Percentiles rank a stretch among this genome's conserved stretches.
These are phyloP conservation scores for Cadophora sp. DNA, from an alignment of 2,329 filamentous ascomycete species.

Conservation along the genomic window DNA sequence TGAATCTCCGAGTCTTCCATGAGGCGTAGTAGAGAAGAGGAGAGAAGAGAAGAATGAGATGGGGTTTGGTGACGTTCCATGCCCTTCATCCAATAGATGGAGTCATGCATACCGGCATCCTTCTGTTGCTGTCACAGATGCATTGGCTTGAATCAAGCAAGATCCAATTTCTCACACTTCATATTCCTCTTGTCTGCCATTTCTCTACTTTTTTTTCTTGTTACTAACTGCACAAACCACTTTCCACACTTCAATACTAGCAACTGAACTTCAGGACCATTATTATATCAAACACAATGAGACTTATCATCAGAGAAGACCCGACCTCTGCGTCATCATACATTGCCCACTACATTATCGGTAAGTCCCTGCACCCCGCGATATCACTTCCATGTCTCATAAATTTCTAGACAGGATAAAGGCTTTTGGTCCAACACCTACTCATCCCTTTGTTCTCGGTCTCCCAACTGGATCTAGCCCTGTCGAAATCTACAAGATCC, in stretches of 20 bases:
- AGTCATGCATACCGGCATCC: conserved; percentile 17
- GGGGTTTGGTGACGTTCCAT: conserved; percentile 32
- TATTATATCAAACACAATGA: conserved; percentile 57
- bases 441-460: conserved; percentile 81
- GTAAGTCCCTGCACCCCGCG: conserved; percentile 48
- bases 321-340: conserved; percentile 72
- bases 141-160: conserved; percentile 20
- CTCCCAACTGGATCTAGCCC: conserved; percentile 85
- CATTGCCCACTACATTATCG: conserved; percentile 82
- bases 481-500: conserved; percentile 76
- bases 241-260: background rate
- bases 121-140: conserved; percentile 17
- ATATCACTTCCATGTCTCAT: conserved; percentile 17
- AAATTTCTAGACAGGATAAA: conserved; percentile 71
- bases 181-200: conserved; percentile 12
- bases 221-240: background rate
- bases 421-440: conserved; percentile 73
- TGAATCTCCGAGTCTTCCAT: conserved; percentile 19
- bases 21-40: conserved; percentile 15
- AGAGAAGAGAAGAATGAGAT: conserved; percentile 18
- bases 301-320: conserved; percentile 82
- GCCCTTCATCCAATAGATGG: conserved; percentile 20
- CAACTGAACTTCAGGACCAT: background rate
- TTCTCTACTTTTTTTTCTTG: background rate
- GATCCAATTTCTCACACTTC: conserved; percentile 23